Percentiles rank a stretch among this genome's conserved stretches.
Evolutionary conservation across 805 yeast genomes (phyloP).

Genomic region (Cyberlindnera xylosilytica): DNA sequence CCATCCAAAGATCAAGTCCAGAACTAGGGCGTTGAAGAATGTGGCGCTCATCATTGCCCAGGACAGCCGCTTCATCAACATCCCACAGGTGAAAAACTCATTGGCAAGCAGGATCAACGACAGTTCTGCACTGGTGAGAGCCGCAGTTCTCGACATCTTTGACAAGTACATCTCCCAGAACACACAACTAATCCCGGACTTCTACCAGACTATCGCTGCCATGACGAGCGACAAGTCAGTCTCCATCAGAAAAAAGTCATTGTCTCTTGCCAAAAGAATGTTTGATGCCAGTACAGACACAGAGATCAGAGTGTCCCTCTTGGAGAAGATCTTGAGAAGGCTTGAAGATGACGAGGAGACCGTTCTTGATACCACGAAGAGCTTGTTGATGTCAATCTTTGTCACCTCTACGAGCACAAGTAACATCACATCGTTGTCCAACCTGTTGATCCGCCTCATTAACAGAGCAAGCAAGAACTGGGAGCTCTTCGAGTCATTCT

Average conservation of each 20-base stretch:
- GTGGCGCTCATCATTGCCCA: slow-evolving; percentile 51
- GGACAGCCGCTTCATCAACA: slow-evolving; percentile 48
- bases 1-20: slow-evolving; percentile 47
- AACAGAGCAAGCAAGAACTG: slow-evolving; percentile 24
- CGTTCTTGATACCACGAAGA: slow-evolving; percentile 41
- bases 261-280: slow-evolving; percentile 48
- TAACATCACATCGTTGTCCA: neutral
- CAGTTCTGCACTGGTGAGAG: slow-evolving; percentile 68
- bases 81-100: slow-evolving; percentile 48
- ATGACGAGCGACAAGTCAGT: slow-evolving; percentile 55
- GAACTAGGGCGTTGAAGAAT: slow-evolving; percentile 64
- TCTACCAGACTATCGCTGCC: slow-evolving; percentile 34
- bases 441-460: neutral
- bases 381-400: slow-evolving; percentile 33
- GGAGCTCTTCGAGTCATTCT: slow-evolving; percentile 44
- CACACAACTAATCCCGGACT: slow-evolving; percentile 45
- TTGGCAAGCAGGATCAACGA: slow-evolving; percentile 53
- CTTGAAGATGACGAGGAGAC: slow-evolving; percentile 70
- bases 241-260: slow-evolving; percentile 60
- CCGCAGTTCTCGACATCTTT: slow-evolving; percentile 70
- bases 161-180: slow-evolving; percentile 42
- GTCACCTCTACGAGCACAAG: neutral
- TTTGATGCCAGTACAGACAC: slow-evolving; percentile 34
- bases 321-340: slow-evolving; percentile 50
- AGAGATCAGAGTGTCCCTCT: slow-evolving; percentile 38